Percentiles rank a stretch among this genome's conserved stretches.
phyloP scores from a whole-genome alignment of 2,329 filamentous ascomycete species.

The Alternaria conjuncta region DNA sequence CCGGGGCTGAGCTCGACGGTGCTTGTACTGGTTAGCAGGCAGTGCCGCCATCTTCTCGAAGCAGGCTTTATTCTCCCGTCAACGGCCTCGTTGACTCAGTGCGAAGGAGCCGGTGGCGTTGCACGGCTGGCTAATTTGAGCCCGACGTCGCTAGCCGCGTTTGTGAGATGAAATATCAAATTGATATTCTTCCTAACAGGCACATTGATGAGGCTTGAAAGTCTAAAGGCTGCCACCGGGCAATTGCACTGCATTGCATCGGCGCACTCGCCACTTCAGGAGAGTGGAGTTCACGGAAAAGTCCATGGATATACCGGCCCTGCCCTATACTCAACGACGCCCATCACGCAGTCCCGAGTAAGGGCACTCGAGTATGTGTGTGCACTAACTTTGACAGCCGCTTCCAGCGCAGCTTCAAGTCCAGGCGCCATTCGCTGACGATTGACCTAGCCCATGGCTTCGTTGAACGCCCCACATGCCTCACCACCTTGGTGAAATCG shows the following conservation, averaged over 20 bases:
- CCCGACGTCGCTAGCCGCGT: constrained; percentile 28
- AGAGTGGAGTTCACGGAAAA: constrained; percentile 17
- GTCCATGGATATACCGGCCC: constrained; percentile 29
- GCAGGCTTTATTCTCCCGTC: constrained; percentile 25
- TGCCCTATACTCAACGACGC: constrained; percentile 39
- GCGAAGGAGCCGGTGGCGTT: constrained; percentile 20
- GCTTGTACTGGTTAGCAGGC: constrained; percentile 20
- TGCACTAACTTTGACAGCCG: constrained; percentile 28
- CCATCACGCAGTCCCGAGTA: constrained; percentile 30
- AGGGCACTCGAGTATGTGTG: constrained; percentile 29
- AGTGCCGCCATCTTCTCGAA: constrained; percentile 35
- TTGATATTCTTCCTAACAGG: constrained; percentile 22
- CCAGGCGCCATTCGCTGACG: constrained; percentile 1
- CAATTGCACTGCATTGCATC: constrained; percentile 40
- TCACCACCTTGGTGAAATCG: constrained; percentile 23
- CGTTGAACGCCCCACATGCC: constrained; percentile 27
- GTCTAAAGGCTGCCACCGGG: constrained; percentile 29
- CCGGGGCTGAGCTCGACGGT: constrained; percentile 4
- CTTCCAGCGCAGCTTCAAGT: constrained; percentile 14
- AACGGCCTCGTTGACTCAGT: constrained; percentile 24
- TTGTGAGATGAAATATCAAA: constrained; percentile 26
- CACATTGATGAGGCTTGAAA: constrained; percentile 42
- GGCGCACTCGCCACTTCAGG: constrained; percentile 41
- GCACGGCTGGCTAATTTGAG: constrained; percentile 31
- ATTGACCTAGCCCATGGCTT: constrained; percentile 17